These are phyloP conservation scores for Acer negundo DNA, from an alignment of 345 rosid species.

Conservation along the genomic window DNA sequence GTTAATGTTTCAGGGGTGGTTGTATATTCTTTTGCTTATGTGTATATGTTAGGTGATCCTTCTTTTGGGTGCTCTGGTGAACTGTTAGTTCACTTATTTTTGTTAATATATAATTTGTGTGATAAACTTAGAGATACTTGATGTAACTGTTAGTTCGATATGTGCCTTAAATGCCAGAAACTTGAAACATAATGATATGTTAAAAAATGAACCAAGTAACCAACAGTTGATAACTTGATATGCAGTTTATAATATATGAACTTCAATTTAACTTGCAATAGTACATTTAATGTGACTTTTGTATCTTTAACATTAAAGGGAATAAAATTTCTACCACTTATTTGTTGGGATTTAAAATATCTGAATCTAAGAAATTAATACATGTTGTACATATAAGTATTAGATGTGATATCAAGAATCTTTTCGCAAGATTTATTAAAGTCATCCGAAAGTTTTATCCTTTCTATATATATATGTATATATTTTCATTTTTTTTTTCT, in stretches of 20 bases:
- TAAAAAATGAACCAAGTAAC: too few species aligned
- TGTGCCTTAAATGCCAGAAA: too few species aligned
- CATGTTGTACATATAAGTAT: background rate
- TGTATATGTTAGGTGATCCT: background rate
- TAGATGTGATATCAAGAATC: background rate
- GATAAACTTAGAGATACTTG: too few species aligned
- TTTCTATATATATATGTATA: background rate
- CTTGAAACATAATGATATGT: too few species aligned
- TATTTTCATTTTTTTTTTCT: background rate
- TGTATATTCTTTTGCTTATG: background rate
- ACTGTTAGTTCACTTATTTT: background rate
- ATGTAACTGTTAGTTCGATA: background rate
- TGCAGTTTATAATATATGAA: background rate
- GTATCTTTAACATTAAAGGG: background rate
- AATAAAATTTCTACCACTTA: background rate
- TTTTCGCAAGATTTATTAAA: background rate
- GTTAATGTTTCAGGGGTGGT: background rate
- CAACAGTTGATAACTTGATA: too few species aligned
- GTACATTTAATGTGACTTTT: background rate
- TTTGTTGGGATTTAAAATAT: background rate
- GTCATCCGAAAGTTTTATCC: background rate
- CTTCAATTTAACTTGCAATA: background rate
- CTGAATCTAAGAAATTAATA: background rate
- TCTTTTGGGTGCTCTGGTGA: background rate
- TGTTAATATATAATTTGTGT: background rate